Conservation (phyloP, 2,329 filamentous ascomycete genomes). For the Geosmithia putterillii region DNA sequence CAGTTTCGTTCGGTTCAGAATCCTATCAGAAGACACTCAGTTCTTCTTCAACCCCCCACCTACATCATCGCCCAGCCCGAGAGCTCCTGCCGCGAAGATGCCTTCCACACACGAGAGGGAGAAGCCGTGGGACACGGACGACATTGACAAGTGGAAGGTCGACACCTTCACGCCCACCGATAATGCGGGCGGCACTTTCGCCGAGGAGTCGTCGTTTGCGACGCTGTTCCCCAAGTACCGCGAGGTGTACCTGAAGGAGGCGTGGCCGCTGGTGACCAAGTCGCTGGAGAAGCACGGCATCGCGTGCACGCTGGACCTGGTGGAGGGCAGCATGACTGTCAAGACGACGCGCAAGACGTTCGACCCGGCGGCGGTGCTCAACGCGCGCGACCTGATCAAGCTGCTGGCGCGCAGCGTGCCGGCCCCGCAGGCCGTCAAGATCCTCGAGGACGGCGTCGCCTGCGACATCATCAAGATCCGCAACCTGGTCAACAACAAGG, state of each 20-base stretch:
- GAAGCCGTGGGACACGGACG: conserved; percentile 92
- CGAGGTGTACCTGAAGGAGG: conserved; percentile 83
- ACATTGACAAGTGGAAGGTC: conserved; percentile 94
- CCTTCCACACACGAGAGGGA: conserved; percentile 81
- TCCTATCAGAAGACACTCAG: too few species aligned
- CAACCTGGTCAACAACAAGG: conserved; percentile 82
- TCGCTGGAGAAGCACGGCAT: conserved; percentile 80
- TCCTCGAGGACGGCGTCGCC: conserved; percentile 81
- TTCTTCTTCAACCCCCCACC: too few species aligned
- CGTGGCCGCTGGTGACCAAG: conserved; percentile 84
- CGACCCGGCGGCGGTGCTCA: conserved; percentile 86
- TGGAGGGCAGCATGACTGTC: conserved; percentile 93
- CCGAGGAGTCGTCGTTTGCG: conserved; percentile 84
- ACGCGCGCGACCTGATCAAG: conserved; percentile 89
- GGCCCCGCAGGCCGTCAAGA: conserved; percentile 84
- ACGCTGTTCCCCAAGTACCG: conserved; percentile 92
- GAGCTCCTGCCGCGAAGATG: conserved; percentile 51
- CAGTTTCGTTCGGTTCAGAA: too few species aligned
- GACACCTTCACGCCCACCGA: conserved; percentile 78
- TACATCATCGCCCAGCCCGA: background rate
- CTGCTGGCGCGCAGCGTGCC: conserved; percentile 84
- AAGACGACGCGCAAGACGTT: conserved; percentile 87
- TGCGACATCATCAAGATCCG: conserved; percentile 96
- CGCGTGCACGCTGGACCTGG: conserved; percentile 82
- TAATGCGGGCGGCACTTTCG: conserved; percentile 75